phyloP scores from a whole-genome alignment of 352 stramenopile genomes.

The Globisporangium okanoganense region DNA sequence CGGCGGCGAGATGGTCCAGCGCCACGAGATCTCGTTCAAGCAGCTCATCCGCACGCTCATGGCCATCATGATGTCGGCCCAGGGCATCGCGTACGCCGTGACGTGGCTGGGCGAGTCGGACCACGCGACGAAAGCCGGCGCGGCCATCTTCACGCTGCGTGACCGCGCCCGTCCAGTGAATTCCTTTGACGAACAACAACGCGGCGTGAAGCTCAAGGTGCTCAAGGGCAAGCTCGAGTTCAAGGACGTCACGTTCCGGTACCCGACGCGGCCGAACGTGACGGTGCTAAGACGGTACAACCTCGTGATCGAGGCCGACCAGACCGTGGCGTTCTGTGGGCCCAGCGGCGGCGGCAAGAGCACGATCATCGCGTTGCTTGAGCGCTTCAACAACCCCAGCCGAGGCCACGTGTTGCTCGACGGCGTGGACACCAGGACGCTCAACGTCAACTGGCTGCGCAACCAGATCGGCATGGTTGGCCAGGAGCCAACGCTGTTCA shows the following conservation, averaged over 20 bases:
- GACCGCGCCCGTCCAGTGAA: conserved; percentile 15
- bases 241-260: conserved; percentile 19
- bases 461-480: conserved; percentile 27
- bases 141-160: neutral
- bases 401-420: conserved; percentile 22
- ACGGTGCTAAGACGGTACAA: conserved; percentile 19
- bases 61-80: conserved; percentile 46
- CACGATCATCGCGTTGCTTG: conserved; percentile 25
- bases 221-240: conserved; percentile 22
- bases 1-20: conserved; percentile 37
- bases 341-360: conserved; percentile 27
- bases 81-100: conserved; percentile 28
- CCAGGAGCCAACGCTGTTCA: conserved; percentile 71
- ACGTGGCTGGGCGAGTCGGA: conserved; percentile 24
- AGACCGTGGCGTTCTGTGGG: conserved; percentile 27
- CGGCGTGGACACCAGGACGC: conserved; percentile 11
- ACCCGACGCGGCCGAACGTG: conserved; percentile 22
- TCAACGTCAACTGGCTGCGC: conserved; percentile 28
- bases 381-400: conserved; percentile 30
- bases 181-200: conserved; percentile 3
- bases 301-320: conserved; percentile 17
- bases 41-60: conserved; percentile 45
- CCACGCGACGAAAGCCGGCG: conserved; percentile 27
- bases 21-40: conserved; percentile 33
- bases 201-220: neutral